Evolutionary conservation across 1,139 yeast species (phyloP).

Genomic region (Debaryomyces nepalensis): DNA sequence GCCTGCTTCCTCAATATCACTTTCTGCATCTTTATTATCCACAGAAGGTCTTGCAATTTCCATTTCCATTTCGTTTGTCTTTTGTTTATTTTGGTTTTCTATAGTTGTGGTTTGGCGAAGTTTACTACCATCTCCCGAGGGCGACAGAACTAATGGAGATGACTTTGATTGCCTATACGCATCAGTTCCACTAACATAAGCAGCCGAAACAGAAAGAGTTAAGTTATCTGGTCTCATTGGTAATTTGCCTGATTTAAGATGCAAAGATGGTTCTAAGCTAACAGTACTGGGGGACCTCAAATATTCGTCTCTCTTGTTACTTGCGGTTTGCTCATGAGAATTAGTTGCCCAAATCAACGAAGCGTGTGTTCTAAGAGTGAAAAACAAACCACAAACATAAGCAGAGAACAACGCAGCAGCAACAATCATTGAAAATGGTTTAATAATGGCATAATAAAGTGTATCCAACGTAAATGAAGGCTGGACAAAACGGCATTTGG

Average conservation of each 20-base stretch:
- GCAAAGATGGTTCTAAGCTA: slow-evolving; percentile 33
- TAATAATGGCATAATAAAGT: slow-evolving; percentile 66
- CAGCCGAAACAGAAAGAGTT: slow-evolving; percentile 15
- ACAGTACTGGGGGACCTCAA: slow-evolving; percentile 38
- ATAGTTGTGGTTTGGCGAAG: slow-evolving; percentile 14
- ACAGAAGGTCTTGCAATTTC: not conserved
- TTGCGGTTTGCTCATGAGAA: slow-evolving; percentile 36
- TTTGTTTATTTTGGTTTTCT: not conserved
- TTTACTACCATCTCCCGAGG: slow-evolving; percentile 28
- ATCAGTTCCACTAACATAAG: slow-evolving; percentile 10
- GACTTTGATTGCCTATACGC: slow-evolving; percentile 11
- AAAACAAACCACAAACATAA: slow-evolving; percentile 88
- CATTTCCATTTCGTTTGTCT: not conserved
- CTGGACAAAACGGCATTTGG: slow-evolving; percentile 78
- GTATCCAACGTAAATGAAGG: slow-evolving; percentile 70
- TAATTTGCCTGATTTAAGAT: slow-evolving; percentile 9
- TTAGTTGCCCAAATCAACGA: slow-evolving; percentile 88
- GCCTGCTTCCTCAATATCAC: slow-evolving; percentile 46
- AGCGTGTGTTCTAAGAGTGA: slow-evolving; percentile 94
- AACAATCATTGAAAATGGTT: slow-evolving; percentile 83
- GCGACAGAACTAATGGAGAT: slow-evolving; percentile 20
- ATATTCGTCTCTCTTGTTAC: slow-evolving; percentile 29
- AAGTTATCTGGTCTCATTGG: slow-evolving; percentile 7
- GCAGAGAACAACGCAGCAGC: slow-evolving; percentile 82
- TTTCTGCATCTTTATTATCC: slow-evolving; percentile 22